These are phyloP conservation scores for Saccharomyces hybrid DNA, from an alignment of 1,139 yeast species.

Conservation along the genomic window DNA sequence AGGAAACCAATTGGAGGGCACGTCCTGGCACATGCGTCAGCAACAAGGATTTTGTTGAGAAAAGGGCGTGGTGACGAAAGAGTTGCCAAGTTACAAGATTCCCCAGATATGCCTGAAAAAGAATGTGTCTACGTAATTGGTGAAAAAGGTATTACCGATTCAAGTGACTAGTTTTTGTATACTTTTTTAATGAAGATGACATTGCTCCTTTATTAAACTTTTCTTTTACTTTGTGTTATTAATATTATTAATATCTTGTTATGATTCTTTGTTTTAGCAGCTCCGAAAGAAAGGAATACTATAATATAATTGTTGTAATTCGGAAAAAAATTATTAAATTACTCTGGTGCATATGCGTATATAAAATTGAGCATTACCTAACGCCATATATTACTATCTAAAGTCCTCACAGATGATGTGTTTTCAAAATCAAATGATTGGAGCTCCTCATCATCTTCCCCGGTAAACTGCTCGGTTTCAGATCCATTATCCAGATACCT, in stretches of 20 bases:
- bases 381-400: background rate
- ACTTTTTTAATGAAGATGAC: background rate
- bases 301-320: background rate
- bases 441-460: background rate
- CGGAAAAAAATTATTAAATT: background rate
- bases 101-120: constrained; percentile 56
- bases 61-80: constrained; percentile 62
- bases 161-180: constrained; percentile 28
- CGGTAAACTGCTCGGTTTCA: background rate
- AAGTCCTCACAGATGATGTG: background rate
- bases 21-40: constrained; percentile 57
- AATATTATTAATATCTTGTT: background rate
- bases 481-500: constrained; percentile 1
- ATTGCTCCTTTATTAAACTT: background rate
- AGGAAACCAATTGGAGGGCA: constrained; percentile 63
- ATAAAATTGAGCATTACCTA: background rate
- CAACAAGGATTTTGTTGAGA: constrained; percentile 49
- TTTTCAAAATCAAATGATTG: background rate
- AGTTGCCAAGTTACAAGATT: constrained; percentile 55
- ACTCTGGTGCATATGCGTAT: background rate
- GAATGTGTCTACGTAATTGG: constrained; percentile 49
- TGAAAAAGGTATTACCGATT: constrained; percentile 47
- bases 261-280: too few relatives aligned
- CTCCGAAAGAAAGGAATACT: background rate
- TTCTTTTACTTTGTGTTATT: background rate